These are phyloP conservation scores for Tulasnella sp. DNA, from an alignment of 768 basidiomycete species.

Conservation along the genomic window DNA sequence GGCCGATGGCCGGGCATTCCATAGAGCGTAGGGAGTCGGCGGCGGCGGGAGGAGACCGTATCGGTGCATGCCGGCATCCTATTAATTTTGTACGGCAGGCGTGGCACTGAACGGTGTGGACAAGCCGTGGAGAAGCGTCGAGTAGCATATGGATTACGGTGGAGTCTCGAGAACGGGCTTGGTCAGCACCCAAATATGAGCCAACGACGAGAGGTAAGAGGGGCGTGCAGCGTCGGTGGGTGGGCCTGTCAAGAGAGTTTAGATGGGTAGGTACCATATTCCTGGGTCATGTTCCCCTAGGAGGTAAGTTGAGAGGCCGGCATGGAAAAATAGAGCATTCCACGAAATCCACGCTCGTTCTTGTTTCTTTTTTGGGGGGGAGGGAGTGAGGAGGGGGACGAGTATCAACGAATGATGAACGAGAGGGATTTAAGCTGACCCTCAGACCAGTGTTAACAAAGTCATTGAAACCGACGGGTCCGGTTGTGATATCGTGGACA, in stretches of 20 bases:
- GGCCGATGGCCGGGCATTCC: background rate
- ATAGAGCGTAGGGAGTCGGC: background rate
- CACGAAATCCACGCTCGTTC: background rate
- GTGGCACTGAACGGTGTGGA: background rate
- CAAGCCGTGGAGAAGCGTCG: background rate
- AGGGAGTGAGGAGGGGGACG: background rate
- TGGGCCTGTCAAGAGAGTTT: background rate
- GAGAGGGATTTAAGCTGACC: slow-evolving; percentile 2
- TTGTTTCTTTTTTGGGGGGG: background rate
- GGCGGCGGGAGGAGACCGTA: background rate
- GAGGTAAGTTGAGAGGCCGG: background rate
- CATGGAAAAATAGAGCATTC: background rate
- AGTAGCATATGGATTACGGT: background rate
- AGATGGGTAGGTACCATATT: background rate
- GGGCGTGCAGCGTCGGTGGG: background rate
- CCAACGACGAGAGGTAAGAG: background rate
- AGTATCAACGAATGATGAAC: background rate
- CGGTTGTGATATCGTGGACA: background rate
- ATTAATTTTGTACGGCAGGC: background rate
- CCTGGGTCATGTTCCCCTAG: background rate
- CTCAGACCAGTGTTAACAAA: background rate
- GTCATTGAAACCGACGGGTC: background rate
- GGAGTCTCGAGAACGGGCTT: background rate
- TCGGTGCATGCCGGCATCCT: background rate
- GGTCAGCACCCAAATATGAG: background rate